phyloP scores from a whole-genome alignment of 2,329 filamentous ascomycete genomes.

The Paraphaeosphaeria sporulosa region DNA sequence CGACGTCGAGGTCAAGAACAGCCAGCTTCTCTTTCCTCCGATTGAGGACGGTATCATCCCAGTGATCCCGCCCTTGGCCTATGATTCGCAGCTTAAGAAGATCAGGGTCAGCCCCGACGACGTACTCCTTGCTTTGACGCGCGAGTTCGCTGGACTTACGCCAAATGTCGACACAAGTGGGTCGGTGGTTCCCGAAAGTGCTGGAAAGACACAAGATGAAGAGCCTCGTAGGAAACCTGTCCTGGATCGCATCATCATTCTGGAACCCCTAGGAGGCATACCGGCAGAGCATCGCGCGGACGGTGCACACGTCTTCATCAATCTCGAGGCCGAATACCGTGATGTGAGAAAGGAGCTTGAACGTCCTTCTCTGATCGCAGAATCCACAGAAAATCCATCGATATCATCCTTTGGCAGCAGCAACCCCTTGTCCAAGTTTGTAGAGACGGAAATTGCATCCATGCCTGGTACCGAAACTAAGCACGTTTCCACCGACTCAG shows the following conservation, averaged over 20 bases:
- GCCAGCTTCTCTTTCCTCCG: slow-evolving; percentile 67
- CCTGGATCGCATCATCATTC: slow-evolving; percentile 85
- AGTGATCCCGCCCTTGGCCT: slow-evolving; percentile 72
- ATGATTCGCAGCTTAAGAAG: slow-evolving; percentile 56
- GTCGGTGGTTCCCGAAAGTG: slow-evolving; percentile 17
- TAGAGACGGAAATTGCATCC: slow-evolving; percentile 37
- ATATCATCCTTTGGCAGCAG: slow-evolving; percentile 37
- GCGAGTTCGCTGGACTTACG: slow-evolving; percentile 74
- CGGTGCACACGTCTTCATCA: slow-evolving; percentile 83
- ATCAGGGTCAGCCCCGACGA: slow-evolving; percentile 65
- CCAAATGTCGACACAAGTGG: slow-evolving; percentile 23
- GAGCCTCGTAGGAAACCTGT: slow-evolving; percentile 42
- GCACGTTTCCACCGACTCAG: slow-evolving; percentile 24
- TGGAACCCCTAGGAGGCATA: slow-evolving; percentile 87
- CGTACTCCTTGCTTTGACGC: slow-evolving; percentile 77
- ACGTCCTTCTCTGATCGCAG: slow-evolving; percentile 26
- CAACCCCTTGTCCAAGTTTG: slow-evolving; percentile 56
- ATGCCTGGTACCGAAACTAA: slow-evolving; percentile 23
- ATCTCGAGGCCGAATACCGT: slow-evolving; percentile 88
- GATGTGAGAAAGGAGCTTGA: slow-evolving; percentile 70
- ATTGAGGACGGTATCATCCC: slow-evolving; percentile 74
- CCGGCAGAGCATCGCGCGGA: slow-evolving; percentile 69
- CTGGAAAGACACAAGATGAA: slow-evolving; percentile 37
- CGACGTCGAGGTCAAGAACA: slow-evolving; percentile 51
- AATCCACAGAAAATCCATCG: slow-evolving; percentile 16